A percentile compares a stretch with the other conserved stretches of the same genome.
Evolutionary conservation across 108 stramenopile genomes (phyloP).

Genomic region (Aurantiochytrium sp.): DNA sequence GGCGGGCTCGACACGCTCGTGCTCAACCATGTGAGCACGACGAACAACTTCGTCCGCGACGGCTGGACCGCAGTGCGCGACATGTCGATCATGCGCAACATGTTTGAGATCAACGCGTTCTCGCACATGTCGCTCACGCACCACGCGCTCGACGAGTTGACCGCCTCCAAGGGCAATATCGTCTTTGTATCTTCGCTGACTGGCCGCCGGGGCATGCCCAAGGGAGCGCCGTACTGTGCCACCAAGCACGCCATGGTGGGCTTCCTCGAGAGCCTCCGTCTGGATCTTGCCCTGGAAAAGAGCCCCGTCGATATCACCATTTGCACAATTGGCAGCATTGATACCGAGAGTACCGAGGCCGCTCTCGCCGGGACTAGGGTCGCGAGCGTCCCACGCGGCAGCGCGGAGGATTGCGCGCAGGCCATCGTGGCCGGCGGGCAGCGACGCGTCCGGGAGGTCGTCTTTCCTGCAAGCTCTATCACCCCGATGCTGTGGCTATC

Average conservation of each 20-base stretch:
- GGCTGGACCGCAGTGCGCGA: neutral
- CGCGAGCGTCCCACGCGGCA: neutral
- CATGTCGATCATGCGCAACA: neutral
- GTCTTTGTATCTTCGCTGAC: constrained; percentile 11
- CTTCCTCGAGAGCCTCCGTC: neutral
- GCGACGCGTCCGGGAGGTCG: no score
- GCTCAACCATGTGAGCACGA: neutral
- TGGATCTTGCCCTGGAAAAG: neutral
- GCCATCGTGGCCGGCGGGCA: neutral
- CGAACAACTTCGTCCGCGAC: no score
- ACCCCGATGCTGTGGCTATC: no score
- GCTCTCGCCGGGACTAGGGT: neutral
- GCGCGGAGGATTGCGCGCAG: neutral
- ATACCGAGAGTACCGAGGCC: neutral
- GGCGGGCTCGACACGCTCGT: neutral
- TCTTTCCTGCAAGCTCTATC: no score
- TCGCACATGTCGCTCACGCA: neutral
- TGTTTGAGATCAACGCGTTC: neutral
- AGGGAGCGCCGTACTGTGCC: neutral
- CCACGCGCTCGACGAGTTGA: neutral
- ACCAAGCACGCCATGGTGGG: constrained; percentile 12
- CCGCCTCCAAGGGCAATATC: neutral
- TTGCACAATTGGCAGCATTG: neutral
- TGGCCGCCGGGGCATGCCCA: neutral
- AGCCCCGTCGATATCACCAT: neutral